phyloP scores from a whole-genome alignment of 805 yeast genomes.

The Ogataea pilisensis region DNA sequence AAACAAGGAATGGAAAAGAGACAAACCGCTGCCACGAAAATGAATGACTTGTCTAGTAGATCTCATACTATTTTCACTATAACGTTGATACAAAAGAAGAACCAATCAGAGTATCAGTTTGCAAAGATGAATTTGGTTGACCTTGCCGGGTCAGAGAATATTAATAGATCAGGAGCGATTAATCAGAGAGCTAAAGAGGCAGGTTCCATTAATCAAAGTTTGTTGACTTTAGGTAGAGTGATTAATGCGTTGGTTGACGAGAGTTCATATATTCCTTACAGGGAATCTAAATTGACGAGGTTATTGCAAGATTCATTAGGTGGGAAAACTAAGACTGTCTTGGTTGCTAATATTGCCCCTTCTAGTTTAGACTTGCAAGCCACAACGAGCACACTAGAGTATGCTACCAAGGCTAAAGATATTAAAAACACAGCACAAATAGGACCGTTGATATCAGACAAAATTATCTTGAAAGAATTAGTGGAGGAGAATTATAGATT shows the following conservation, averaged over 20 bases:
- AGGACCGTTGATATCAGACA: slow-evolving; percentile 41
- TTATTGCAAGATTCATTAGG: slow-evolving; percentile 75
- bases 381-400: slow-evolving; percentile 49
- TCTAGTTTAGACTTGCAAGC: slow-evolving; percentile 44
- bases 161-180: slow-evolving; percentile 80
- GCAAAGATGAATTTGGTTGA: slow-evolving; percentile 69
- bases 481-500: slow-evolving; percentile 42
- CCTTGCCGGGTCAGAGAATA: slow-evolving; percentile 93
- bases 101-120: slow-evolving; percentile 24
- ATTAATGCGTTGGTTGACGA: slow-evolving; percentile 68
- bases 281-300: slow-evolving; percentile 76
- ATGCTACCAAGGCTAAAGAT: slow-evolving; percentile 54
- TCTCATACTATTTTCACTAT: slow-evolving; percentile 76
- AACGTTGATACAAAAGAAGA: slow-evolving; percentile 44
- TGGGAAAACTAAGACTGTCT: slow-evolving; percentile 82
- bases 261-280: slow-evolving; percentile 64
- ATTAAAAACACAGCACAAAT: slow-evolving; percentile 49
- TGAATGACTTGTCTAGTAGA: slow-evolving; percentile 70
- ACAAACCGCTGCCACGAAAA: slow-evolving; percentile 67
- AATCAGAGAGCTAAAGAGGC: slow-evolving; percentile 89
- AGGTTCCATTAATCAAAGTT: slow-evolving; percentile 85
- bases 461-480: slow-evolving; percentile 41
- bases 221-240: slow-evolving; percentile 84
- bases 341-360: slow-evolving; percentile 86
- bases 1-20: slow-evolving; percentile 55